Conservation (phyloP, 306 rosid species). For the Rubus parviflorus region DNA sequence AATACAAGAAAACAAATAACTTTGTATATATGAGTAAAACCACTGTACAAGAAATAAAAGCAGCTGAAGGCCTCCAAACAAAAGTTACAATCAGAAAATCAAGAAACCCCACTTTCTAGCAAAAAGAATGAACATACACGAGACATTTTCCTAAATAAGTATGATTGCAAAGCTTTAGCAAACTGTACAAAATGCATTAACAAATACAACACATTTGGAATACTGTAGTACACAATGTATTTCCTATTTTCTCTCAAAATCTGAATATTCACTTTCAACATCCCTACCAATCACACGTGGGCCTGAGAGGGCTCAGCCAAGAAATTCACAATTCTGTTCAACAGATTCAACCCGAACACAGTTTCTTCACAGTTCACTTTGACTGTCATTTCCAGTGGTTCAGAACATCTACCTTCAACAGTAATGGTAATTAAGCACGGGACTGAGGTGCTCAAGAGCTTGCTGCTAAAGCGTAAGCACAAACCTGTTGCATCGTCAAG, state of each 20-base stretch:
- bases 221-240: not conserved
- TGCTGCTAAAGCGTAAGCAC: slow-evolving; percentile 80
- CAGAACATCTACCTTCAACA: slow-evolving; percentile 81
- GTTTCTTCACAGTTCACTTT: slow-evolving; percentile 96
- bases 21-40: not conserved
- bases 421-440: slow-evolving; percentile 77
- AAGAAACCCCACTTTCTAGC: not conserved
- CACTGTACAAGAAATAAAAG: not conserved
- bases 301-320: slow-evolving; percentile 52
- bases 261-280: slow-evolving; percentile 20
- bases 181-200: not conserved
- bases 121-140: not conserved
- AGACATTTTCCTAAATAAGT: not conserved
- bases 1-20: not conserved
- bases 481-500: slow-evolving; percentile 89
- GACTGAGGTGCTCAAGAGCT: slow-evolving; percentile 69
- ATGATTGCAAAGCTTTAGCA: not conserved
- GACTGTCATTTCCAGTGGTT: slow-evolving; percentile 61
- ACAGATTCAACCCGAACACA: slow-evolving; percentile 86
- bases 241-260: slow-evolving; percentile 22
- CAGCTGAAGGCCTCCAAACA: not conserved
- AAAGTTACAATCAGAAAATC: not conserved
- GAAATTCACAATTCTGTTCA: slow-evolving; percentile 82
- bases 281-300: slow-evolving; percentile 30
- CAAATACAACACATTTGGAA: not conserved